Percentiles rank a stretch among this genome's conserved stretches.
These are phyloP conservation scores for Drechslera avenae DNA, from an alignment of 2,329 filamentous ascomycete genomes.

Conservation along the genomic window DNA sequence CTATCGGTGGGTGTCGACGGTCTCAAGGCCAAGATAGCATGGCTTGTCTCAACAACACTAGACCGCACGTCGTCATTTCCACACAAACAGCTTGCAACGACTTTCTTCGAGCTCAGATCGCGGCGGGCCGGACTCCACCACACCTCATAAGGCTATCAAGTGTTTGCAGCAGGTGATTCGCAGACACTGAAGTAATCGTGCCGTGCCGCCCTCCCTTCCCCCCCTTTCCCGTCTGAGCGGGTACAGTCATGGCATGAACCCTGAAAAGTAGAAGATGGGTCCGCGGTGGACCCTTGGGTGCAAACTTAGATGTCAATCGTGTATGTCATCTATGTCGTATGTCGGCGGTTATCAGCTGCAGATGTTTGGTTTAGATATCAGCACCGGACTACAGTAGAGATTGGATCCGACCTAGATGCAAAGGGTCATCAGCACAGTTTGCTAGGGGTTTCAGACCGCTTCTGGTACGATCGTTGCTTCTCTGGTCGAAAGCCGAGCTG, in stretches of 20 bases:
- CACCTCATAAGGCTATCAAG: constrained; percentile 16
- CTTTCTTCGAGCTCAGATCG: constrained; percentile 16
- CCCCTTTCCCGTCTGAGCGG: constrained; percentile 4
- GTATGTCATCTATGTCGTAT: constrained; percentile 12
- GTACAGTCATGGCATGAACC: constrained; percentile 7
- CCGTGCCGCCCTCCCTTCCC: constrained; percentile 39
- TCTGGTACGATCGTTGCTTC: not conserved
- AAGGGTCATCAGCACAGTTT: not conserved
- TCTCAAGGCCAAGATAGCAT: constrained; percentile 1
- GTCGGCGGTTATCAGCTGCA: constrained; percentile 20
- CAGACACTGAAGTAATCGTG: constrained; percentile 25
- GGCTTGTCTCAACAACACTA: constrained; percentile 6
- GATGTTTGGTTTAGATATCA: constrained; percentile 9
- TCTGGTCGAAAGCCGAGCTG: no score
- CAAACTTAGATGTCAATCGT: constrained; percentile 9
- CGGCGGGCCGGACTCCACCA: constrained; percentile 34
- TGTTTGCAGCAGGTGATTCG: constrained; percentile 32
- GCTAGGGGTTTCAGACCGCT: not conserved
- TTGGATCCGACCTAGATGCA: constrained; percentile 1
- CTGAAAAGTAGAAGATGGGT: constrained; percentile 5
- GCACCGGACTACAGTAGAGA: not conserved
- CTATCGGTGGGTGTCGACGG: constrained; percentile 11
- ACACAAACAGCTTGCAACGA: constrained; percentile 13
- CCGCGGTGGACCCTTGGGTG: constrained; percentile 2
- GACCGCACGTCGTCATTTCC: constrained; percentile 12